A percentile compares a stretch with the other conserved stretches of the same genome.
Evolutionary conservation across 2,329 filamentous ascomycete genomes (phyloP).

Genomic region (Fusarium sp.): DNA sequence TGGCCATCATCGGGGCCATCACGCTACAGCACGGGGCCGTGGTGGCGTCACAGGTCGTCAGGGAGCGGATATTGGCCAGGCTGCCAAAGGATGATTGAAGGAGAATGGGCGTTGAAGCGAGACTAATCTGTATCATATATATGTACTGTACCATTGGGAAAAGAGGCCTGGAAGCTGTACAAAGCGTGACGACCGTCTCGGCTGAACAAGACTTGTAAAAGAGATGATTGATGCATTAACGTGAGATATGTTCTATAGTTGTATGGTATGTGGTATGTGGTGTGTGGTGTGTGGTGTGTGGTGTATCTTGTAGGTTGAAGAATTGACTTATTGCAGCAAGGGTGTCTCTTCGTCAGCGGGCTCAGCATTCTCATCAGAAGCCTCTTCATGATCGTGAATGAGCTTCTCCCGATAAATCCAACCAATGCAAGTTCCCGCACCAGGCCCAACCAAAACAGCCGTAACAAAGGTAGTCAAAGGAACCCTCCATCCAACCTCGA

Average conservation of each 20-base stretch:
- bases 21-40: conserved; percentile 88
- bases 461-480: conserved; percentile 49
- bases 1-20: conserved; percentile 89
- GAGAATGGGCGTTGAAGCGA: conserved; percentile 5
- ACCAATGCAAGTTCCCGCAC: conserved; percentile 53
- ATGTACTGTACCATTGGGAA: conserved; percentile 43
- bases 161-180: conserved; percentile 43
- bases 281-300: too few relatives aligned
- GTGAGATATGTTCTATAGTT: conserved; percentile 27
- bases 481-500: conserved; percentile 61
- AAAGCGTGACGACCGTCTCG: conserved; percentile 39
- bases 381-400: conserved; percentile 42
- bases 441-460: conserved; percentile 52
- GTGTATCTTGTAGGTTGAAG: not conserved
- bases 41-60: conserved; percentile 79
- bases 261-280: too few relatives aligned
- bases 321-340: conserved; percentile 42
- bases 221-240: conserved; percentile 4
- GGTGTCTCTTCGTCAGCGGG: conserved; percentile 51
- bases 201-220: conserved; percentile 38
- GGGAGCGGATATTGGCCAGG: conserved; percentile 76
- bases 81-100: conserved; percentile 41
- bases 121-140: conserved; percentile 48
- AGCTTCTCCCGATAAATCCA: conserved; percentile 56
- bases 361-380: conserved; percentile 23